Evolutionary conservation across 75 land plant genomes (phyloP), one percentile per base, ranked within the genome.

Genomic region (Sequoia sempervirens): DNA sequence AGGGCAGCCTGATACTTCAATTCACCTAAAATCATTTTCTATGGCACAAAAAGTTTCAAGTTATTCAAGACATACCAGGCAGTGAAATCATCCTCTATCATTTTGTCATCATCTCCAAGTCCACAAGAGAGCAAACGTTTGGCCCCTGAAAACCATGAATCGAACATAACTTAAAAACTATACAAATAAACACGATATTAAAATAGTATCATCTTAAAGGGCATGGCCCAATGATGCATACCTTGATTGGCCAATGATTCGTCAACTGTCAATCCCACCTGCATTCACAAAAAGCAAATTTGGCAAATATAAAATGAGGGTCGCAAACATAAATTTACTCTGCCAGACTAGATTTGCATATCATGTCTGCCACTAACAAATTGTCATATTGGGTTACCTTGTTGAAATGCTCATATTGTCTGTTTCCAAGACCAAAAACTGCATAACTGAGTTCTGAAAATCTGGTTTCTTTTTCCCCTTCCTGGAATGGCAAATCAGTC

Each of bases 391-490:
- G 30, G 40, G 28, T 81, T 50, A 94, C 95, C 95, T 94, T 93
- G 82, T 96, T 96, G 85, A 96, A 96, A 88, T 96, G 95, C 82
- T 95, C 96, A 85, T 94, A 96, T 69, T 96, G 96, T 80, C 90
- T 85, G 88, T 96, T 96, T 36, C 98, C 96, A 61, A 96, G 94
- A 61, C 93, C 98, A 91, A 96, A 96, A 9, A 96, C 94, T 61
- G 86, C 94, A 86, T 85, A 96, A 6, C 83, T 75, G 37, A 94
- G 85, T 86, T 86, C 72, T 85, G 47, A 53, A 95, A 90, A 90
- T 92, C 91, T 5, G 83, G 64, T 7, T 83, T 95, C 80, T 86
- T 90, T 68, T 92, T 89, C 30, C 85, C 88, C 61, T 81, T 83
- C 36, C 86, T 83, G 72, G 54, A 14, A 54, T 52, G 36, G 7